These are phyloP conservation scores for Stylosanthes scabra DNA, from an alignment of 331 rosid genomes.

Conservation along the genomic window DNA sequence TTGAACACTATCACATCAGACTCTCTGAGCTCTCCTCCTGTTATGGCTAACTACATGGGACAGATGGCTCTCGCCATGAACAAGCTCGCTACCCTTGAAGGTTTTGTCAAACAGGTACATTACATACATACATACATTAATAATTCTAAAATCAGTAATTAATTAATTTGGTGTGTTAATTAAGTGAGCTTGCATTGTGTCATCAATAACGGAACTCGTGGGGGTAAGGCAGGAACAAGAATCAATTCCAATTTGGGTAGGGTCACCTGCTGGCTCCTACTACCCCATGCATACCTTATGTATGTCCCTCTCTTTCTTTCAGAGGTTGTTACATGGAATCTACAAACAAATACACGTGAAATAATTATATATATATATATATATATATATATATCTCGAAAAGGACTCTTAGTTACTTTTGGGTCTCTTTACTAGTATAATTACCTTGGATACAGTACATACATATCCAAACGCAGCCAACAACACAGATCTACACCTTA, in stretches of 20 bases:
- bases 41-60: constrained; percentile 96
- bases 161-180: no score
- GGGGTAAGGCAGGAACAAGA: constrained; percentile 53
- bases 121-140: no score
- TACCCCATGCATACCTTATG: constrained; percentile 33
- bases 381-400: constrained; percentile 43
- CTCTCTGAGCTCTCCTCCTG: constrained; percentile 74
- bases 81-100: constrained; percentile 88
- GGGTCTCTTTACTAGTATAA: constrained; percentile 16
- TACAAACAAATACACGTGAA: constrained; percentile 5
- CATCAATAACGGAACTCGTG: constrained; percentile 51
- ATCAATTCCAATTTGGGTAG: constrained; percentile 57
- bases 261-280: constrained; percentile 71
- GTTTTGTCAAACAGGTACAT: constrained; percentile 92
- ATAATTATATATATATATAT: not conserved
- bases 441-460: constrained; percentile 26
- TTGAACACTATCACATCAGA: constrained; percentile 79
- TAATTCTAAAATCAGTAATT: no score
- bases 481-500: constrained; percentile 28
- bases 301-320: constrained; percentile 32
- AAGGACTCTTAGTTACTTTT: constrained; percentile 40
- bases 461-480: not conserved
- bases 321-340: constrained; percentile 59
- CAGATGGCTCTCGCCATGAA: constrained; percentile 94
- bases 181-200: no score